Conservation (phyloP, 352 stramenopile species). For the Globisporangium polare region DNA sequence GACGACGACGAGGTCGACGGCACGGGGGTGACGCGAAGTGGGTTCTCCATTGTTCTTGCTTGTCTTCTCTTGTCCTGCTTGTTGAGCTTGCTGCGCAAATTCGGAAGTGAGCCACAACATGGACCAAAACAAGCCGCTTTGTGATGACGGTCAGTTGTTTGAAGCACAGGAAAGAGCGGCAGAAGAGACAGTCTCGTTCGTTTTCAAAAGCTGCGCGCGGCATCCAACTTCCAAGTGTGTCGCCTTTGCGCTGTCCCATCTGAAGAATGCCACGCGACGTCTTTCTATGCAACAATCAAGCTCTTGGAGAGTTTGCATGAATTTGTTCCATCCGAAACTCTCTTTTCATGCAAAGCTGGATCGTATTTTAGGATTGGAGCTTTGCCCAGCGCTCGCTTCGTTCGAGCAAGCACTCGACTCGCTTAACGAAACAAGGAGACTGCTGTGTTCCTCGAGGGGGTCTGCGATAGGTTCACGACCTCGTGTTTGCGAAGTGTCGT, state of each 20-base stretch:
- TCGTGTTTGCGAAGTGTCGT: too few relatives aligned
- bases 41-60: constrained; percentile 30
- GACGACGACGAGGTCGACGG: constrained; percentile 20
- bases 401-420: too few relatives aligned
- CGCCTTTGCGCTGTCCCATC: not conserved
- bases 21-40: constrained; percentile 24
- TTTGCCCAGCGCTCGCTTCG: too few relatives aligned
- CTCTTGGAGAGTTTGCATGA: too few relatives aligned
- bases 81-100: constrained; percentile 10
- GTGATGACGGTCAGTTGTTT: constrained; percentile 4
- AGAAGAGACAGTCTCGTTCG: constrained; percentile 10
- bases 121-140: not conserved
- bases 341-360: too few relatives aligned
- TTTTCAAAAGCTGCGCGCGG: not conserved
- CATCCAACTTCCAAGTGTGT: not conserved
- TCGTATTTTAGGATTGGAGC: too few relatives aligned
- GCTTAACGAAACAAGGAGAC: too few relatives aligned
- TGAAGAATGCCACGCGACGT: not conserved
- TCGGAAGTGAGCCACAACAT: constrained; percentile 10
- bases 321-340: too few relatives aligned
- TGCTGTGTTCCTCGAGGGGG: too few relatives aligned
- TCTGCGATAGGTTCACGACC: too few relatives aligned
- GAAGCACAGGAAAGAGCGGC: constrained; percentile 4
- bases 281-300: constrained; percentile 11
- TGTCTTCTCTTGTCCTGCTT: not conserved